phyloP scores from a whole-genome alignment of 2,329 filamentous ascomycete genomes.

The Cucurbitaria berberidis region DNA sequence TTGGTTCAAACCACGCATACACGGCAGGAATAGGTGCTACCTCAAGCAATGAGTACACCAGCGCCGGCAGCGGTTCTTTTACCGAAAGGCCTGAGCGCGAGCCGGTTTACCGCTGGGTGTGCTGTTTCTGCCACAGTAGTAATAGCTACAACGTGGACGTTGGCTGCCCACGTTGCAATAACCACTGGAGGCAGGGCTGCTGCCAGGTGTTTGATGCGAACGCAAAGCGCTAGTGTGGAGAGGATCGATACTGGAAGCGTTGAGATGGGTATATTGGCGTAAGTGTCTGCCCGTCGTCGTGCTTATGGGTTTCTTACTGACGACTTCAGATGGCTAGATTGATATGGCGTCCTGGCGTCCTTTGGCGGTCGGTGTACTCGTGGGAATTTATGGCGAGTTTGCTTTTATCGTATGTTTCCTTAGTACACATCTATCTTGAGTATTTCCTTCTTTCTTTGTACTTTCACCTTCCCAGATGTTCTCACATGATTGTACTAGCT shows the following conservation, averaged over 20 bases:
- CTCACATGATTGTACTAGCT: neutral
- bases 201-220: neutral
- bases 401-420: too few relatives aligned
- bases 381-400: too few relatives aligned
- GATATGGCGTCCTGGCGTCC: neutral
- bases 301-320: neutral
- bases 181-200: neutral
- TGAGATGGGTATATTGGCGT: neutral
- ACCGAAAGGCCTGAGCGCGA: neutral
- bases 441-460: too few relatives aligned
- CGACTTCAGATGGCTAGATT: neutral
- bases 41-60: too few relatives aligned
- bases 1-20: neutral
- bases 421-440: neutral
- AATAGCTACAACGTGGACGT: slow-evolving; percentile 1
- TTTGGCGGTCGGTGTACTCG: neutral
- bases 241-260: neutral
- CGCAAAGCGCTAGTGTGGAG: neutral
- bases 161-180: neutral
- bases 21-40: too few relatives aligned
- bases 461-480: too few relatives aligned
- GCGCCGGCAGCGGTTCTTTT: too few relatives aligned
- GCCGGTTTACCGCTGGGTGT: neutral
- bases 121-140: neutral
- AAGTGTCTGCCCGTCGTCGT: too few relatives aligned